Base-by-base conservation (phyloP, 2,329 filamentous ascomycete species). In the Exophiala lecanii-corni region DNA sequence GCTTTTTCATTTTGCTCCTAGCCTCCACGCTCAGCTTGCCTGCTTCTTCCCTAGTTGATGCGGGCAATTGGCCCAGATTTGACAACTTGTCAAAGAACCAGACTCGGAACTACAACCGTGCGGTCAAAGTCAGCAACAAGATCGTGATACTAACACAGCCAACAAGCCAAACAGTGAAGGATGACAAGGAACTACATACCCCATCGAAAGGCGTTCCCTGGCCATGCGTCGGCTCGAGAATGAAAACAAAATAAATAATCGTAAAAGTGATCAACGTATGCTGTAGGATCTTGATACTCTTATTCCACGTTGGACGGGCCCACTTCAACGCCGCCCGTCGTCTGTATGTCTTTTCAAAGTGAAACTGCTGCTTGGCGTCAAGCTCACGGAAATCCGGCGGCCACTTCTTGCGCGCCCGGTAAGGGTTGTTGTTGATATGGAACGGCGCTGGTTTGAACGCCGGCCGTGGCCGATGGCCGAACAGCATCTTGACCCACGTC, bases 291-390 rank as follows among this genome's bases (percentile, higher is more conserved):
- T 75, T 78, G 13, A 74, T 72, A 53, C 63, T 69, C 55, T 78
- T 80, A 12, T 70, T 73, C 72, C 78, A 81, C 18, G 47, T 43
- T 3, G 79, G 79, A 17, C 76, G 65, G 9, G 74, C 73, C 60
- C 73, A 81, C 59, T 81, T 82, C 51, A 81, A 64, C 59, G 76
- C 75, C 38, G 75, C 68, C 40, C 80, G 72, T 39, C 80, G 70
- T 25, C 79, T 71, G 62, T 81, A 84, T 49, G 78, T 78, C 46
- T 79, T 74, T 63, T 84, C 80, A 36, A 83, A 73, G n/a, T 76
- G 72, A 65, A 83, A 82, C 57, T 83, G 78, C 57, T 84, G 77
- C 58, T 78, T 81, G n/a, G 69, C 67, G 1, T 78, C 78, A 37
- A 84, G 67, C 51, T 77, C 73, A 43, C 67, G 65, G 63, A 84